Evolutionary conservation across 1,139 yeast genomes (phyloP), one percentile per base, ranked within the genome.

Genomic region (Suhomyces chickasaworum): DNA sequence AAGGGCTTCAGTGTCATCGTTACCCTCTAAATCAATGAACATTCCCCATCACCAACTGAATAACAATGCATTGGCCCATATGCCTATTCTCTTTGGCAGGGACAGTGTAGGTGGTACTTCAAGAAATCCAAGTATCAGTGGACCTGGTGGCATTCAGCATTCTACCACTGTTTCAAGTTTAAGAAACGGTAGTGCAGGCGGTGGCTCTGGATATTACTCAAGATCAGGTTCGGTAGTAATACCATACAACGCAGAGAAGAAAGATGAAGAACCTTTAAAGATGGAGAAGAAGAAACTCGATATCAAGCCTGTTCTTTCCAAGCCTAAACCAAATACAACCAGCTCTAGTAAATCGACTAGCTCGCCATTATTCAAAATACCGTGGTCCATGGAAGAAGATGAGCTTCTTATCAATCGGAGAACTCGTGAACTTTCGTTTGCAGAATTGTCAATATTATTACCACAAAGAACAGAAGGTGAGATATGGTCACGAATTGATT

Each of bases 381-480:
- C 80, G 1, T 75, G 80, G 80, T 61, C 78, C 1, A 78, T 80
- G 65, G 96, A 88, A 54, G 96, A 89, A 64, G 93, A 86, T 58
- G 83, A 86, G 49, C 68, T 89, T 46, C 62, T 86, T 36, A 71
- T 79, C 42, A 76, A 81, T 48, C 74, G 91, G 44, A 70, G 78
- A 36, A 74, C 71, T 53, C 64, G 82, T 48, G 87, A 85, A 49
- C 68, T 89, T 30, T 77, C 87, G 29, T 77, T 86, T 56, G 88
- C 87, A 12, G 96, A 89, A 63, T 70, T 89, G 38, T 80, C 87
- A 9, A 83, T 89, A 34, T 66, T 89, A 42, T 70, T 89, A 40
- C 91, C 93, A 5, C 81, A 79, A 50, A 76, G 89, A 51, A 77
- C 93, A 0, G 93, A 86, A 59, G 75, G 75, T n/a, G 95, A 87